Evolutionary conservation across 1,284 basidiomycete species (phyloP).

Genomic region (Ustilago esculenta): DNA sequence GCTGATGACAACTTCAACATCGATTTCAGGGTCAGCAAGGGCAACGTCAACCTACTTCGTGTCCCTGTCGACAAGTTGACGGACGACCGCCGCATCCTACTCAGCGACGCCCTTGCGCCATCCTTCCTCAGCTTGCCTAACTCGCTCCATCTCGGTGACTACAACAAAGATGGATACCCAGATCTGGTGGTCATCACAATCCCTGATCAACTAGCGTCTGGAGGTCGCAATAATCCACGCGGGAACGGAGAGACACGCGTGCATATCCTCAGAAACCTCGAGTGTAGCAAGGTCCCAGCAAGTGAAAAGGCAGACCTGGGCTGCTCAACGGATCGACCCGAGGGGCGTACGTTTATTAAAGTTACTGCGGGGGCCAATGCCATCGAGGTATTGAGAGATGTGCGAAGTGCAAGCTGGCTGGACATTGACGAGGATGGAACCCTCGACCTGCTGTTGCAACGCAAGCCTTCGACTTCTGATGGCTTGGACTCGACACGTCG

Average conservation of each 20-base stretch:
- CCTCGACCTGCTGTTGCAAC: conserved; percentile 88
- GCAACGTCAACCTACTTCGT: conserved; percentile 74
- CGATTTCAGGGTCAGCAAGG: conserved; percentile 72
- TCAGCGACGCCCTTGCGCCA: conserved; percentile 72
- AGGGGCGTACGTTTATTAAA: conserved; percentile 56
- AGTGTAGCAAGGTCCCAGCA: conserved; percentile 72
- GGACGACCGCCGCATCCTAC: conserved; percentile 72
- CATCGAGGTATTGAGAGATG: conserved; percentile 79
- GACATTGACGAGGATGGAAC: conserved; percentile 98
- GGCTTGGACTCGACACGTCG: conserved; percentile 43
- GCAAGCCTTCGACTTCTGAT: conserved; percentile 64
- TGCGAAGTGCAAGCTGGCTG: conserved; percentile 80
- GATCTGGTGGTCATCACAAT: conserved; percentile 80
- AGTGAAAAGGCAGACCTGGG: conserved; percentile 23
- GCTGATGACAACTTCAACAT: conserved; percentile 84
- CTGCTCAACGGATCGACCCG: conserved; percentile 29
- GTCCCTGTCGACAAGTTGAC: conserved; percentile 76
- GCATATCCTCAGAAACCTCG: conserved; percentile 77
- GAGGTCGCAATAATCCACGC: conserved; percentile 42
- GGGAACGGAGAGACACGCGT: conserved; percentile 71
- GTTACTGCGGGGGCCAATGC: conserved; percentile 74
- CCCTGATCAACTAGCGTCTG: conserved; percentile 60
- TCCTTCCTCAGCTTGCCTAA: conserved; percentile 73
- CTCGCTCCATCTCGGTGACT: conserved; percentile 85
- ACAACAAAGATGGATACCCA: conserved; percentile 92